phyloP scores from a whole-genome alignment of 1,139 yeast genomes.

The Scheffersomyces cryptocercus region DNA sequence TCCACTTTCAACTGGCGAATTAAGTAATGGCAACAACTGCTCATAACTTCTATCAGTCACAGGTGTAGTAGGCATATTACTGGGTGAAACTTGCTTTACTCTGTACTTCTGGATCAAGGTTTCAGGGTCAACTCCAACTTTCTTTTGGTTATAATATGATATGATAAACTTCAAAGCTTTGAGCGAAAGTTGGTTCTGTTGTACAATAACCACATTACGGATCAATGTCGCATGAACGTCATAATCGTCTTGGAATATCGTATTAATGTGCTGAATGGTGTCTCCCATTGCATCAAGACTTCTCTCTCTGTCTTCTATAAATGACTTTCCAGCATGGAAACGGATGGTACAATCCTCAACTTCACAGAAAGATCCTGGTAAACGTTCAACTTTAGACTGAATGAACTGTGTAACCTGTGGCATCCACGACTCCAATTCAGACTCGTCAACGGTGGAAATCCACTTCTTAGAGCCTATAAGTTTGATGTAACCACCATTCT shows the following conservation, averaged over 20 bases:
- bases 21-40: not conserved
- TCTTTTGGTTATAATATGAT: constrained; percentile 28
- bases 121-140: constrained; percentile 15
- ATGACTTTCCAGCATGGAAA: constrained; percentile 67
- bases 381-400: constrained; percentile 69
- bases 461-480: constrained; percentile 57
- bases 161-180: constrained; percentile 54
- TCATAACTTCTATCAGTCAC: constrained; percentile 1
- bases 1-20: not conserved
- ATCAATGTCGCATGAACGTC: constrained; percentile 80
- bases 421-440: constrained; percentile 59
- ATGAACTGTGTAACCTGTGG: constrained; percentile 59
- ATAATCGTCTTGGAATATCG: constrained; percentile 50
- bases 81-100: constrained; percentile 18
- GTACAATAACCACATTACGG: constrained; percentile 68
- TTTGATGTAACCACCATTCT: constrained; percentile 78
- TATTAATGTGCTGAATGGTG: constrained; percentile 81
- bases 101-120: constrained; percentile 25
- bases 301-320: constrained; percentile 63
- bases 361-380: constrained; percentile 76
- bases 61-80: constrained; percentile 14
- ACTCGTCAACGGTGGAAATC: constrained; percentile 62
- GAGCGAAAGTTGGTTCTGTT: constrained; percentile 52
- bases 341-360: constrained; percentile 74
- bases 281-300: constrained; percentile 77